A percentile compares a stretch with the other conserved stretches of the same genome.
phyloP scores from a whole-genome alignment of 371 early-diverging fungal species.

The Mortierella polycephala region DNA sequence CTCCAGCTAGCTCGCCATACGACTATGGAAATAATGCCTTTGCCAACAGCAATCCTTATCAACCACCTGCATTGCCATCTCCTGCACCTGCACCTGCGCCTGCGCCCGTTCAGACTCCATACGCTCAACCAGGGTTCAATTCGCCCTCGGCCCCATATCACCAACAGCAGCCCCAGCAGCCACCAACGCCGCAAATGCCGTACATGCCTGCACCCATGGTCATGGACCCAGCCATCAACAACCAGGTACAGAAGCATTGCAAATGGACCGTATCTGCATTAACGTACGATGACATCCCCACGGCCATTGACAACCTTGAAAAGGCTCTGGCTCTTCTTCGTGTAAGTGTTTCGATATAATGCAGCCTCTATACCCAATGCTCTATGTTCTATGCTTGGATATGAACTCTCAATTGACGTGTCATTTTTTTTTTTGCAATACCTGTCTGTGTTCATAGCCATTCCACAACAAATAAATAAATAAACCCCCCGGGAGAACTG shows the following conservation, averaged over 20 bases:
- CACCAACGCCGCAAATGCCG: conserved; percentile 16
- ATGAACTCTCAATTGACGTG: neutral
- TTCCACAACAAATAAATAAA: conserved; percentile 30
- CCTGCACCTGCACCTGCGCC: neutral
- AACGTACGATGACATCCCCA: conserved; percentile 91
- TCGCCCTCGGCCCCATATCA: conserved; percentile 31
- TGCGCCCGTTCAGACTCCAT: conserved; percentile 13
- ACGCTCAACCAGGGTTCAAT: conserved; percentile 25
- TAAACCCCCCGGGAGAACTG: neutral
- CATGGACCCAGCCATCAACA: conserved; percentile 68
- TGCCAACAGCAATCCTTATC: conserved; percentile 14
- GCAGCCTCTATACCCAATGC: neutral
- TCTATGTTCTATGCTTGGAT: neutral
- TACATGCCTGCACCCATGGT: conserved; percentile 39
- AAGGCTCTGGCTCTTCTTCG: conserved; percentile 72
- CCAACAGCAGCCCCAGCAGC: conserved; percentile 20
- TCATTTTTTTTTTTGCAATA: neutral
- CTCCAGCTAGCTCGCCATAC: conserved; percentile 1
- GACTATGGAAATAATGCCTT: conserved; percentile 18
- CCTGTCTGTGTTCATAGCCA: conserved; percentile 15
- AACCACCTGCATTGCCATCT: conserved; percentile 10
- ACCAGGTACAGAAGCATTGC: conserved; percentile 86
- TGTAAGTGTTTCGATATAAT: conserved; percentile 22
- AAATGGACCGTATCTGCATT: conserved; percentile 95
- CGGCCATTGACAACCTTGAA: conserved; percentile 86